Conservation (phyloP, 1,284 basidiomycete species). For the Moniliella sp. region DNA sequence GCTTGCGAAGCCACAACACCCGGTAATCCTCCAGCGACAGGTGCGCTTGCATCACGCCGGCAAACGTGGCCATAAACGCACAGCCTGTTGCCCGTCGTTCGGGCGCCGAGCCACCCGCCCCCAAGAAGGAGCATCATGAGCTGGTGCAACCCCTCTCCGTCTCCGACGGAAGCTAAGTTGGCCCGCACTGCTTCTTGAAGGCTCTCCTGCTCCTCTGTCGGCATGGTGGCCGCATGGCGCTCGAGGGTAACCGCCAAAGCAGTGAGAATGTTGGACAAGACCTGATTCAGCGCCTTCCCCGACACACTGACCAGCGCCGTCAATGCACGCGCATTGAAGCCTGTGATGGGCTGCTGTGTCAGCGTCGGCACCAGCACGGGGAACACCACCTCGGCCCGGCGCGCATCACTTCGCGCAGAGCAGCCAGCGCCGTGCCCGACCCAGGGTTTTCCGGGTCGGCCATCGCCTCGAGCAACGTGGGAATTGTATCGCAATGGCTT, state of each 20-base stretch:
- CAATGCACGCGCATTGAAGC: conserved; percentile 83
- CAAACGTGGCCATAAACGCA: conserved; percentile 19
- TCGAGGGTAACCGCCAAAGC: background rate
- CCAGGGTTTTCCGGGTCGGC: conserved; percentile 33
- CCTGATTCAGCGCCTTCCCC: conserved; percentile 55
- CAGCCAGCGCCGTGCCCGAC: conserved; percentile 75
- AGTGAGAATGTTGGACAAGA: background rate
- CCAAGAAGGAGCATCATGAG: conserved; percentile 28
- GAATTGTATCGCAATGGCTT: conserved; percentile 86
- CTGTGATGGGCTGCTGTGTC: conserved; percentile 67
- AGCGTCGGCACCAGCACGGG: conserved; percentile 88
- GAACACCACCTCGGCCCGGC: conserved; percentile 53
- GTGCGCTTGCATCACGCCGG: conserved; percentile 13
- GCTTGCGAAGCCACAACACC: conserved; percentile 81
- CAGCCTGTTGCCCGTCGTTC: conserved; percentile 20
- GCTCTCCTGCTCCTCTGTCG: conserved; percentile 2
- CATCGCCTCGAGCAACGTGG: conserved; percentile 75
- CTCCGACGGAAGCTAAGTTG: conserved; percentile 15
- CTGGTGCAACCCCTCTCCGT: conserved; percentile 25
- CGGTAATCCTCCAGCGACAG: conserved; percentile 42
- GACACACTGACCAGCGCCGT: conserved; percentile 78
- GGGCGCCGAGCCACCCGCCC: conserved; percentile 17
- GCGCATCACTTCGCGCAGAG: conserved; percentile 57
- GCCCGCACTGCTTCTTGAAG: conserved; percentile 12
- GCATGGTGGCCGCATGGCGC: too few relatives aligned